Conservation (phyloP, 352 stramenopile species). For the Phytophthora foliorum region DNA sequence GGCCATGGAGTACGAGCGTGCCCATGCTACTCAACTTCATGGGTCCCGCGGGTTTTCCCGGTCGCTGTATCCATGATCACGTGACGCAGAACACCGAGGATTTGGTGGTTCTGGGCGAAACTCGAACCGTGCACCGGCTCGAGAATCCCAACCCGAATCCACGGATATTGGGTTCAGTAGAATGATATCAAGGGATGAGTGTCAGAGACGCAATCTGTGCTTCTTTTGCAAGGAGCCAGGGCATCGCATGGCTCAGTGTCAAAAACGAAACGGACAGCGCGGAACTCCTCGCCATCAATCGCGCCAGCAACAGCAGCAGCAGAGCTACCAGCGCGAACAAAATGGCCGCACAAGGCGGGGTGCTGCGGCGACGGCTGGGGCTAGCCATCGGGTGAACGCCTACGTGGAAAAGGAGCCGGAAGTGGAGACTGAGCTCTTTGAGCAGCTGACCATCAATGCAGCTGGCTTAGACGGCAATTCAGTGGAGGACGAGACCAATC, state of each 20-base stretch:
- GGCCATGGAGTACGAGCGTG: not conserved
- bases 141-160: not conserved
- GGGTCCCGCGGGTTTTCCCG: not conserved
- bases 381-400: not conserved
- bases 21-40: not conserved
- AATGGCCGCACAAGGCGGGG: not conserved
- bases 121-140: no score
- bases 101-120: not conserved
- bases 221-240: constrained; percentile 7
- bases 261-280: not conserved
- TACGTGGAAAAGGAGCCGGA: constrained; percentile 5
- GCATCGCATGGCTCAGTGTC: constrained; percentile 5
- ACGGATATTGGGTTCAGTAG: no score
- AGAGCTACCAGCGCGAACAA: constrained; percentile 5
- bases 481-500: not conserved
- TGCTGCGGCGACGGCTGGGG: not conserved
- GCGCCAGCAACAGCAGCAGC: constrained; percentile 1
- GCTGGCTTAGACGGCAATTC: constrained; percentile 4
- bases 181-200: no score
- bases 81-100: not conserved
- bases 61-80: not conserved
- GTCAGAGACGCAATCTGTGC: constrained; percentile 4
- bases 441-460: constrained; percentile 4
- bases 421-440: constrained; percentile 2
- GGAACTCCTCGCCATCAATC: not conserved